Conservation (phyloP, 108 stramenopile genomes). For the Skeletonema costatum region DNA sequence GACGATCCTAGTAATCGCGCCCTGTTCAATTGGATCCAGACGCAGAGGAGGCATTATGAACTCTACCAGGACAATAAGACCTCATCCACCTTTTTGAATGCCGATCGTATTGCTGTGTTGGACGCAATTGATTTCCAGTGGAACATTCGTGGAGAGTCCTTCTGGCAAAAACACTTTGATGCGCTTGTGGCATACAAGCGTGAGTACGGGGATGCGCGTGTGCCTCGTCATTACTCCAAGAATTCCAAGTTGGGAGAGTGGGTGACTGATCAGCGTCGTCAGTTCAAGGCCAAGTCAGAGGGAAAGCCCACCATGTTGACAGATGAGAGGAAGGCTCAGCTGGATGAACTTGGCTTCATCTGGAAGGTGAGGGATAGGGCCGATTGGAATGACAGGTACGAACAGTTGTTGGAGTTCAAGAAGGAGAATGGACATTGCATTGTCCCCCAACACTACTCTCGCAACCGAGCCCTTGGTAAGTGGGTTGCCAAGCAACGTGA, state of each 20-base stretch:
- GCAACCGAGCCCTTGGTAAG: conserved; percentile 68
- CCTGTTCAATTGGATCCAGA: conserved; percentile 50
- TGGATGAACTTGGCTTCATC: conserved; percentile 74
- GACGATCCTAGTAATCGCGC: conserved; percentile 3
- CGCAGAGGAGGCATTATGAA: conserved; percentile 56
- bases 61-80: conserved; percentile 31
- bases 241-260: conserved; percentile 67
- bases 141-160: conserved; percentile 43
- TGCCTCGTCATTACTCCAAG: conserved; percentile 57
- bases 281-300: conserved; percentile 50
- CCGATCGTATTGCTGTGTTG: conserved; percentile 50
- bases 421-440: conserved; percentile 51
- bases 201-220: conserved; percentile 64
- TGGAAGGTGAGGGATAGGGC: conserved; percentile 72
- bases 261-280: conserved; percentile 69
- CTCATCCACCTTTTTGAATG: conserved; percentile 11
- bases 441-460: conserved; percentile 69
- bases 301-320: conserved; percentile 60
- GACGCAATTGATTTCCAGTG: conserved; percentile 34
- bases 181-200: conserved; percentile 53
- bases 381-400: conserved; percentile 71
- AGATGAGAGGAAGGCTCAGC: conserved; percentile 54
- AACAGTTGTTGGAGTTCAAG: conserved; percentile 67
- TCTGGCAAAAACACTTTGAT: conserved; percentile 61
- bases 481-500: conserved; percentile 86